Evolutionary conservation across 805 yeast genomes (phyloP).

Genomic region (Yamadazyma philogaea): DNA sequence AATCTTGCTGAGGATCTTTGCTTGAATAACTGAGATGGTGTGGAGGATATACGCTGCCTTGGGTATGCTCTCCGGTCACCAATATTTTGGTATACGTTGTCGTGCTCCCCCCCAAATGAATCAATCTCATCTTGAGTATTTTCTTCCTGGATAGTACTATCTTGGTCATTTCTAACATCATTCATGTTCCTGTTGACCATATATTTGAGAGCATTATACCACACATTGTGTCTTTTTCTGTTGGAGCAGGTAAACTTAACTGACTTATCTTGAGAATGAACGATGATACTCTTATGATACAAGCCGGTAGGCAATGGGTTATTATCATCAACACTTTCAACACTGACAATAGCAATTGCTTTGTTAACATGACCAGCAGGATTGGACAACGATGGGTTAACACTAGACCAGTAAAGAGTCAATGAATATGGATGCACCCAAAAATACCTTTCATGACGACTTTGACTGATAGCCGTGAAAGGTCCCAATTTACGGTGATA

Average conservation of each 20-base stretch:
- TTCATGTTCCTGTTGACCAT: slow-evolving; percentile 64
- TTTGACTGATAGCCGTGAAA: slow-evolving; percentile 68
- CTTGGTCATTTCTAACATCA: slow-evolving; percentile 46
- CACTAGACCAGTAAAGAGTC: slow-evolving; percentile 84
- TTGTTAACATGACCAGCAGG: slow-evolving; percentile 65
- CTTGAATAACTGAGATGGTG: slow-evolving; percentile 15
- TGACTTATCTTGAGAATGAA: slow-evolving; percentile 62
- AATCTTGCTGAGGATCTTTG: slow-evolving; percentile 15
- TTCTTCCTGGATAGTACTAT: slow-evolving; percentile 16
- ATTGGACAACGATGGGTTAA: slow-evolving; percentile 72
- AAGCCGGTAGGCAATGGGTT: slow-evolving; percentile 89
- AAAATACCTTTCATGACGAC: slow-evolving; percentile 86
- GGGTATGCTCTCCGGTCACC: slow-evolving; percentile 24
- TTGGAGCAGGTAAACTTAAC: slow-evolving; percentile 85
- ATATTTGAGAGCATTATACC: slow-evolving; percentile 83
- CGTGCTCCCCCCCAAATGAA: slow-evolving; percentile 14
- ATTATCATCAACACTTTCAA: slow-evolving; percentile 76
- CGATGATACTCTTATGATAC: slow-evolving; percentile 77
- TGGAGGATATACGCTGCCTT: slow-evolving; percentile 18
- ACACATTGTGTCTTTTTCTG: slow-evolving; percentile 81
- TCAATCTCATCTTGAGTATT: slow-evolving; percentile 18
- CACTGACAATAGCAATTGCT: slow-evolving; percentile 76
- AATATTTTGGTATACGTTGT: slow-evolving; percentile 15
- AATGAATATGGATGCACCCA: slow-evolving; percentile 95
- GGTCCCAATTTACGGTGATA: slow-evolving; percentile 79